Base-by-base conservation (phyloP, 495 filamentous ascomycete genomes). In the Penicillium lagena region DNA sequence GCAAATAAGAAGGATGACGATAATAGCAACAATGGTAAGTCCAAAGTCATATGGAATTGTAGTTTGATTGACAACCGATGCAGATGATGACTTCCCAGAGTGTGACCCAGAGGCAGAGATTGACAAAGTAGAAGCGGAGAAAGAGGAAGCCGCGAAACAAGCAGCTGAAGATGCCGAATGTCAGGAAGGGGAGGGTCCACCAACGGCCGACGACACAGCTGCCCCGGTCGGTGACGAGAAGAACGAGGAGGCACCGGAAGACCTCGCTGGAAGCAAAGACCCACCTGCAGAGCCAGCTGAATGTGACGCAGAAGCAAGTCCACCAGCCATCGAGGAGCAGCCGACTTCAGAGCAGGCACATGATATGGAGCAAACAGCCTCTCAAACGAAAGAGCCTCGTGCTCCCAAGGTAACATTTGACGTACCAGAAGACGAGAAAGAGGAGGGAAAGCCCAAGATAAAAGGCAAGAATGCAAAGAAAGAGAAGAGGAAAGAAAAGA, bases 1-100 rank as follows among this genome's bases (percentile, higher is more conserved):
- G 38, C 29, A 39, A 3, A 37, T 11, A 59, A 47, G 29, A 30
- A 41, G 34, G 49, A 37, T 22, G 40, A 40, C 13, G 47, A 45
- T 8, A 47, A 30, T 42, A 51, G 41, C 45, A 46, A 51, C 40
- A 53, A 61, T 50, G 58, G 58, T 61, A 45, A 42, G 34, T 27
- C n/a, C 12, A 8, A 7, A 9, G 2, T 42, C 6, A 14, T 11
- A 5, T 13, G 12, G 10, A 11, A 11, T 27, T 37, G 2, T 15
- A 2, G 12, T n/a, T 6, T 37, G 30, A 36, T 39, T 54, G 22
- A 54, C 29, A 37, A 17, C 31, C 9, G 4, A 34, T n/a, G 7
- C 29, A 61, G 60, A 64, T 40, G 60, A 64, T 33, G 50, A 55
- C 36, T 63, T 64, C 50, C 55, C 62, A 51, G 55, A 57, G 32